Evolutionary conservation across 2,329 filamentous ascomycete genomes (phyloP).

Genomic region (Colletotrichum siamense): DNA sequence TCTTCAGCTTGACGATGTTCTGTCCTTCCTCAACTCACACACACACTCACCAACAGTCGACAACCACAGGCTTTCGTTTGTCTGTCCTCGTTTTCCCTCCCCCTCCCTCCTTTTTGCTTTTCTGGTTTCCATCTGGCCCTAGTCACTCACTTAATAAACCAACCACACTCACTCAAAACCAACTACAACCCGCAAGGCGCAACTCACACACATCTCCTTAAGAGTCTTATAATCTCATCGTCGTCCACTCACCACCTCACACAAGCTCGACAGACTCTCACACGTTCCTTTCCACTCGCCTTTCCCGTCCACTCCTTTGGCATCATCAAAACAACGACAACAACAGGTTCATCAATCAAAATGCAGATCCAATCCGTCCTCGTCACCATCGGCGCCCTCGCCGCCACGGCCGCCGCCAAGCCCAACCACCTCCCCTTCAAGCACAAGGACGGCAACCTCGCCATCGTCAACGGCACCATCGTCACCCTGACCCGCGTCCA

Average conservation of each 20-base stretch:
- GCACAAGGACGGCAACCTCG: not conserved
- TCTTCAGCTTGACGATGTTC: not conserved
- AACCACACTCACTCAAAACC: not conserved
- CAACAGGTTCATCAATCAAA: conserved; percentile 11
- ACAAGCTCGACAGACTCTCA: conserved; percentile 5
- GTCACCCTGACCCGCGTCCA: conserved; percentile 42
- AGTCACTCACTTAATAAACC: conserved; percentile 8
- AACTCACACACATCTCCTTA: conserved; percentile 3
- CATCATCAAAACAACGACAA: not conserved
- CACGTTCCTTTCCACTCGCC: conserved; percentile 5
- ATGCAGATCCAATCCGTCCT: conserved; percentile 35
- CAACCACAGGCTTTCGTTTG: conserved; percentile 8
- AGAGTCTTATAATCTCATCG: no score
- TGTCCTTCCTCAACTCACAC: not conserved
- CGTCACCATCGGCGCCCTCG: conserved; percentile 27
- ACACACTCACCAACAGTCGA: not conserved
- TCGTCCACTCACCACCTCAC: not conserved
- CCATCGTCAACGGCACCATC: conserved; percentile 27
- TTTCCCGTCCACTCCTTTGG: not conserved
- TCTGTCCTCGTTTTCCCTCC: not conserved
- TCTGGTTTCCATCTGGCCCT: not conserved
- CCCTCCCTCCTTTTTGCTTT: not conserved
- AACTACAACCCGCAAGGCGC: not conserved
- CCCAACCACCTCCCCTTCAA: conserved; percentile 1
- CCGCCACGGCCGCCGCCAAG: not conserved